Evolutionary conservation across 2,329 filamentous ascomycete genomes (phyloP).

Genomic region (Onygenales sp.): DNA sequence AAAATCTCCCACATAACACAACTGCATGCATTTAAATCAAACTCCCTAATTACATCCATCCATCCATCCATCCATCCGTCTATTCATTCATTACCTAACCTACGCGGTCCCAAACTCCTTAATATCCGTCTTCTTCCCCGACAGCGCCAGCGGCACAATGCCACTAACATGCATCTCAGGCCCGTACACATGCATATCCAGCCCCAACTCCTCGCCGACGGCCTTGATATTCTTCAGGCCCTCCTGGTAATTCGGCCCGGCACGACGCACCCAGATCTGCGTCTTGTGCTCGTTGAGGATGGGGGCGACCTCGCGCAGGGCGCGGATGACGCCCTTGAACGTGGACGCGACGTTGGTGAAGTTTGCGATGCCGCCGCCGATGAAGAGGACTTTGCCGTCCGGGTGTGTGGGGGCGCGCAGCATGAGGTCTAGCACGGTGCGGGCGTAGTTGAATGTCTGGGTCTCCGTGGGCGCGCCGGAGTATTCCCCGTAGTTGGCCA

Average conservation of each 20-base stretch:
- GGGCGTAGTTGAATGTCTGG: conserved; percentile 98
- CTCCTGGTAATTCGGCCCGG: conserved; percentile 98
- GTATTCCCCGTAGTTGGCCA: conserved; percentile 99
- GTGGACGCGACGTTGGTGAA: conserved; percentile 99
- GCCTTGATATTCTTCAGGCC: conserved; percentile 99
- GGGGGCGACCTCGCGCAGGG: conserved; percentile 79
- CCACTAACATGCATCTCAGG: conserved; percentile 84
- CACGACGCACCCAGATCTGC: conserved; percentile 87
- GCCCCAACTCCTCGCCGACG: conserved; percentile 83
- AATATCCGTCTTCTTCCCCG: conserved; percentile 50
- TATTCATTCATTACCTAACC: conserved; percentile 1
- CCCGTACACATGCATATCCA: conserved; percentile 87
- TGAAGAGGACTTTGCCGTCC: conserved; percentile 98
- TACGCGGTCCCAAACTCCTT: conserved; percentile 48
- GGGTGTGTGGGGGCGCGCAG: conserved; percentile 75
- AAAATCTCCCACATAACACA: not conserved
- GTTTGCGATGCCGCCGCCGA: conserved; percentile 99
- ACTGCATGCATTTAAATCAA: not conserved
- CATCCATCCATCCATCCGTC: not conserved
- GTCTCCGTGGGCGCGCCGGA: conserved; percentile 97
- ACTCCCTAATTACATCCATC: not conserved
- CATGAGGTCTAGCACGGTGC: conserved; percentile 94
- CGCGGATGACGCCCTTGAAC: conserved; percentile 99
- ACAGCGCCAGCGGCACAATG: conserved; percentile 85
- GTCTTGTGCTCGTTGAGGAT: conserved; percentile 91